Conservation (phyloP, 306 rosid genomes). For the Oxytropis ochrocephala region DNA sequence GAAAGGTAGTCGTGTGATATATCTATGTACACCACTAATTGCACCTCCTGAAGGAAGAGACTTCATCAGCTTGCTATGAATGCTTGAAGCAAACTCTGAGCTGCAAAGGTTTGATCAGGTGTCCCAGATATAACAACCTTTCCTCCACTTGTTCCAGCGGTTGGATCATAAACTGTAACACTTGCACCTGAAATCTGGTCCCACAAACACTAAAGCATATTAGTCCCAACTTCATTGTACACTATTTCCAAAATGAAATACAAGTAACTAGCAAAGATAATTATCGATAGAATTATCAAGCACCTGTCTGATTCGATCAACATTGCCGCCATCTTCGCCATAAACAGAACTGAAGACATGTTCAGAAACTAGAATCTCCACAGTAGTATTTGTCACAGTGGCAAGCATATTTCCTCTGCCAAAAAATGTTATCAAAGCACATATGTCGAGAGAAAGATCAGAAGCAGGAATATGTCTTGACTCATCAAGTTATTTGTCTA, state of each 20-base stretch:
- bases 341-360: slow-evolving; percentile 52
- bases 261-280: background rate
- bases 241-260: background rate
- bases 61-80: too few species aligned
- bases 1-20: slow-evolving; percentile 12
- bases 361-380: slow-evolving; percentile 49
- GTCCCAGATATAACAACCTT: slow-evolving; percentile 63
- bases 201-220: background rate
- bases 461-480: slow-evolving; percentile 2
- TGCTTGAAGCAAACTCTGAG: background rate
- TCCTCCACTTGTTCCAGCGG: slow-evolving; percentile 41
- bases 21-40: slow-evolving; percentile 21
- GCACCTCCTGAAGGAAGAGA: slow-evolving; percentile 11
- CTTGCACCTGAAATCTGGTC: slow-evolving; percentile 70
- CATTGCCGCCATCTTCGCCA: slow-evolving; percentile 57
- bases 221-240: background rate
- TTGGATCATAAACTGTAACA: slow-evolving; percentile 51
- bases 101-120: slow-evolving; percentile 54
- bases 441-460: background rate
- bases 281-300: background rate
- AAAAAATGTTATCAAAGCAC: slow-evolving; percentile 16
- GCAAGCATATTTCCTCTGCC: slow-evolving; percentile 44
- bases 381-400: slow-evolving; percentile 53
- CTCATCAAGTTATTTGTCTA: background rate
- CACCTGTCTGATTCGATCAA: slow-evolving; percentile 56